Conservation (phyloP, 768 basidiomycete species). For the Kwoniella botswanensis region DNA sequence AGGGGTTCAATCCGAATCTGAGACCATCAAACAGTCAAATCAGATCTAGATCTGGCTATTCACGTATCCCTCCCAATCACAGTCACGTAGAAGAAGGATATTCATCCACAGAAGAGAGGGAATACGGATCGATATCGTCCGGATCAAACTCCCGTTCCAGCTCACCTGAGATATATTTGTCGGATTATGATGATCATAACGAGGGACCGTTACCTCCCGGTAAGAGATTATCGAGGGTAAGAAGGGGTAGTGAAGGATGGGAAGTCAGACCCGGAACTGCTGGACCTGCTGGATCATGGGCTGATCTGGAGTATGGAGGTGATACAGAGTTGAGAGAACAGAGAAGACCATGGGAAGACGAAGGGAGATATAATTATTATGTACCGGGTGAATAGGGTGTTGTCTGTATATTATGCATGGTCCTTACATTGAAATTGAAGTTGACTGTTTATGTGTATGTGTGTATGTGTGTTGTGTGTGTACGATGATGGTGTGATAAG, state of each 20-base stretch:
- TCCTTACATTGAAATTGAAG: not conserved
- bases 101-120: slow-evolving; percentile 37
- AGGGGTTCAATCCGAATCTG: slow-evolving; percentile 73
- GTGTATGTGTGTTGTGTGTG: not conserved
- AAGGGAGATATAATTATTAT: slow-evolving; percentile 29
- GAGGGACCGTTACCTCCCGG: slow-evolving; percentile 26
- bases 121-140: slow-evolving; percentile 15
- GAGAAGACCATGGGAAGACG: slow-evolving; percentile 26
- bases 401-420: slow-evolving; percentile 4
- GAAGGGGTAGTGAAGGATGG: slow-evolving; percentile 57
- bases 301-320: slow-evolving; percentile 12
- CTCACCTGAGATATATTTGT: slow-evolving; percentile 54
- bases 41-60: slow-evolving; percentile 27
- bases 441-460: not conserved
- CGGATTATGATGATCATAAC: slow-evolving; percentile 53
- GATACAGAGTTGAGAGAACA: slow-evolving; percentile 4
- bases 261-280: slow-evolving; percentile 42
- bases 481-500: not conserved
- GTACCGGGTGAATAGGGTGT: slow-evolving; percentile 15
- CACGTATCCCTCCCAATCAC: not conserved
- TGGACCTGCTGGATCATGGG: slow-evolving; percentile 6
- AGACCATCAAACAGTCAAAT: slow-evolving; percentile 65
- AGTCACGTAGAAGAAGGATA: slow-evolving; percentile 9
- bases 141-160: slow-evolving; percentile 23
- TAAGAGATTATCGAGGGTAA: slow-evolving; percentile 29